These are phyloP conservation scores for Myochromella boudieri DNA, from an alignment of 768 basidiomycete genomes.

Conservation along the genomic window DNA sequence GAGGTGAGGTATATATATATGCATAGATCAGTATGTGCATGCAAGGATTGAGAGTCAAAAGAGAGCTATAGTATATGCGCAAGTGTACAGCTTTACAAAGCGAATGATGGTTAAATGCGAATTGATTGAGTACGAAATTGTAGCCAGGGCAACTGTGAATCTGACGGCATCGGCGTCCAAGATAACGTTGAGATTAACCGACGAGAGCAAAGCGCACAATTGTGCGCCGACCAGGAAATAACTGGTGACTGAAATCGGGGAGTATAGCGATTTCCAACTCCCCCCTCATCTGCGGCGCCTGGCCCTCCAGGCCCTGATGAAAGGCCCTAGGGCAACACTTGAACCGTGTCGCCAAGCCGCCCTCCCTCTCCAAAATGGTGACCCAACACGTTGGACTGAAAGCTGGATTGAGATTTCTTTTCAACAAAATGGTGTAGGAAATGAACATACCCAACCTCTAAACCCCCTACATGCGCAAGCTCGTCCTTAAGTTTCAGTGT, in stretches of 20 bases:
- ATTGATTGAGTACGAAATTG: too few relatives aligned
- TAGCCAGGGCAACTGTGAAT: too few relatives aligned
- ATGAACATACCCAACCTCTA: constrained; percentile 34
- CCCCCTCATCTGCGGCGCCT: constrained; percentile 43
- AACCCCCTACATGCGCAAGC: constrained; percentile 31
- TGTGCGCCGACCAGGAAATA: constrained; percentile 54
- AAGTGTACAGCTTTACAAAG: too few relatives aligned
- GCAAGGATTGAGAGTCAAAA: too few relatives aligned
- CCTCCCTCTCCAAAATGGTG: constrained; percentile 28
- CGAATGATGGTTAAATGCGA: too few relatives aligned
- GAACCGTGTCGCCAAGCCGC: constrained; percentile 35
- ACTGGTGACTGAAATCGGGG: constrained; percentile 51
- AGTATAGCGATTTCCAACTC: constrained; percentile 55
- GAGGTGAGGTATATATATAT: too few relatives aligned
- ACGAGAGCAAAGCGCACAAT: constrained; percentile 53
- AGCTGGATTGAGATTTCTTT: background rate
- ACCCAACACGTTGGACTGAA: constrained; percentile 30
- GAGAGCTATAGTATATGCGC: too few relatives aligned
- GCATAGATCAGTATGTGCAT: too few relatives aligned
- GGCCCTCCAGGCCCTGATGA: constrained; percentile 17
- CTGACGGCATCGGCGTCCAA: too few relatives aligned
- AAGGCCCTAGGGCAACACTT: too few relatives aligned
- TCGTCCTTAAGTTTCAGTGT: constrained; percentile 32
- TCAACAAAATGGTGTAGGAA: background rate
- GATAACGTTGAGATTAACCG: too few relatives aligned